Evolutionary conservation across 2,329 filamentous ascomycete genomes (phyloP).

Genomic region (Cercospora sojina): DNA sequence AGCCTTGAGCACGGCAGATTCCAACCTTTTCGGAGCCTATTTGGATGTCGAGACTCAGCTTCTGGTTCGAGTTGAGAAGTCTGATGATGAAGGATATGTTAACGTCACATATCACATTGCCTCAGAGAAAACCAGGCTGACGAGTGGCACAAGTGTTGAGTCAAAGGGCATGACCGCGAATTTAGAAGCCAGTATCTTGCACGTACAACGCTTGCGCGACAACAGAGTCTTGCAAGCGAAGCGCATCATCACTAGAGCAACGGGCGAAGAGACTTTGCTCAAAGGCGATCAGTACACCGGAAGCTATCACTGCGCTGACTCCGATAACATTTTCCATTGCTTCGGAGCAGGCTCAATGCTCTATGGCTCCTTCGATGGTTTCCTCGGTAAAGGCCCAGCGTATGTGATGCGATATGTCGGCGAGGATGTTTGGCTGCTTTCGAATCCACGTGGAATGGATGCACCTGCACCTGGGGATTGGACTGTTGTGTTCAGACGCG

Average conservation of each 20-base stretch:
- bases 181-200: conserved; percentile 36
- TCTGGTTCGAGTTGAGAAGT: conserved; percentile 31
- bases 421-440: conserved; percentile 43
- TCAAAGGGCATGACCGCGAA: conserved; percentile 31
- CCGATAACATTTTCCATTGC: conserved; percentile 42
- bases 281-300: conserved; percentile 29
- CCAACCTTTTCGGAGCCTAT: conserved; percentile 41
- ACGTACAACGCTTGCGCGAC: conserved; percentile 24
- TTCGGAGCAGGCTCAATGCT: conserved; percentile 40
- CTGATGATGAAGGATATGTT: conserved; percentile 27
- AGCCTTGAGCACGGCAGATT: not conserved
- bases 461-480: conserved; percentile 46
- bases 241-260: conserved; percentile 9
- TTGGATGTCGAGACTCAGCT: conserved; percentile 43
- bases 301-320: conserved; percentile 40
- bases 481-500: conserved; percentile 42
- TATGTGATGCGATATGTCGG: conserved; percentile 43
- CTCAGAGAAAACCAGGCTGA: conserved; percentile 12
- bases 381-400: conserved; percentile 42
- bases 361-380: conserved; percentile 48
- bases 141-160: conserved; percentile 22
- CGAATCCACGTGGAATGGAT: conserved; percentile 45
- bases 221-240: conserved; percentile 24
- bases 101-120: conserved; percentile 16
- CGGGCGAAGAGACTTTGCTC: not conserved